These are phyloP conservation scores for Fusarium gaditjirri DNA, from an alignment of 2,329 filamentous ascomycete genomes.

Conservation along the genomic window DNA sequence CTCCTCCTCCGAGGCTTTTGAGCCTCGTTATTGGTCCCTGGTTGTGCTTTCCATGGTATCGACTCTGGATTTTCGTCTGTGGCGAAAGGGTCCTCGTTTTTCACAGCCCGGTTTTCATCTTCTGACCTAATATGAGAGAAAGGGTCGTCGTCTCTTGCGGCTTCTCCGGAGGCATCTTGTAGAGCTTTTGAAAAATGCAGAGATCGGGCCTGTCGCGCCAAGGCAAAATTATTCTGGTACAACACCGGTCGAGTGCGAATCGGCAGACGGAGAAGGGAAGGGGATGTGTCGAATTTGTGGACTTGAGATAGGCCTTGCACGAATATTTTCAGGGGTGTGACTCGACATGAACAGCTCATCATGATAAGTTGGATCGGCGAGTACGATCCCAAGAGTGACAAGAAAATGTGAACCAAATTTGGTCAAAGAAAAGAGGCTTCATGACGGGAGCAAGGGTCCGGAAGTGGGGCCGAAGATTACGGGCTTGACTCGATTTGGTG, in stretches of 20 bases:
- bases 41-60: slow-evolving; percentile 17
- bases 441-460: slow-evolving; percentile 33
- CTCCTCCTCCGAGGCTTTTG: background rate
- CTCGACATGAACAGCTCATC: slow-evolving; percentile 63
- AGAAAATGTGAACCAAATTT: slow-evolving; percentile 42
- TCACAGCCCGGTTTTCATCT: slow-evolving; percentile 5
- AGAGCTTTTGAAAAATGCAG: slow-evolving; percentile 37
- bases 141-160: background rate
- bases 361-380: slow-evolving; percentile 19
- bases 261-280: slow-evolving; percentile 31
- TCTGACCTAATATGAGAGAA: background rate
- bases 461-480: slow-evolving; percentile 33
- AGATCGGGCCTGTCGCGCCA: slow-evolving; percentile 38
- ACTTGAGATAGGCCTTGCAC: slow-evolving; percentile 57
- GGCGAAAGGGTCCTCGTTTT: background rate
- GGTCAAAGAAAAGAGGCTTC: slow-evolving; percentile 30
- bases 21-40: background rate
- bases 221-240: slow-evolving; percentile 24
- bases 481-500: background rate
- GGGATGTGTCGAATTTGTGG: slow-evolving; percentile 46
- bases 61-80: background rate
- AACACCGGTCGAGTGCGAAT: slow-evolving; percentile 15
- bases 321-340: slow-evolving; percentile 59
- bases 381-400: slow-evolving; percentile 3
- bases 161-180: slow-evolving; percentile 27